phyloP scores from a whole-genome alignment of 306 rosid species.

The Alnus glutinosa region DNA sequence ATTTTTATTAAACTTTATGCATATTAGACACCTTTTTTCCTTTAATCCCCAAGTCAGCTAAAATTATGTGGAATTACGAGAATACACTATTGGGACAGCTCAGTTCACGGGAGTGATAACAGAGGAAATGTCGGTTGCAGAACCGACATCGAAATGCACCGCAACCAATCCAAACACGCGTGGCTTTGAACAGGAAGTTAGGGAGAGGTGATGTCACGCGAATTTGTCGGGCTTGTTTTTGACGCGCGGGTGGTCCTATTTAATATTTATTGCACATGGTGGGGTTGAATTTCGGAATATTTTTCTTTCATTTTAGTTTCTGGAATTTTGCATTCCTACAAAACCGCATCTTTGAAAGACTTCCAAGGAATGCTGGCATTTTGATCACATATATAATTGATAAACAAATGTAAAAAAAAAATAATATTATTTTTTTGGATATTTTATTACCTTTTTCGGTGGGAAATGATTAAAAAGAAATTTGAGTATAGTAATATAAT shows the following conservation, averaged over 20 bases:
- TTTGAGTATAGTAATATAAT: no score
- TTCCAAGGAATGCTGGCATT: no score
- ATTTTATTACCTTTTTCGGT: no score
- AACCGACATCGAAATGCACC: not conserved
- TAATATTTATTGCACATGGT: constrained; percentile 12
- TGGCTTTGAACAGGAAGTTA: not conserved
- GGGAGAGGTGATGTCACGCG: not conserved
- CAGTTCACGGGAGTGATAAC: not conserved
- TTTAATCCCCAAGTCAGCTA: no score
- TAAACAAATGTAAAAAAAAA: no score
- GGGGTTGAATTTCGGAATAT: not conserved
- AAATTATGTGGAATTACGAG: not conserved
- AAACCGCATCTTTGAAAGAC: not conserved
- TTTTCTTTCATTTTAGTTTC: not conserved
- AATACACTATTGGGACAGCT: not conserved
- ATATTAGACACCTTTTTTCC: no score
- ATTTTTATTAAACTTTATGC: no score
- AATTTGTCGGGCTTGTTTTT: constrained; percentile 17
- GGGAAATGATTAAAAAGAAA: no score
- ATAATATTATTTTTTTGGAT: no score
- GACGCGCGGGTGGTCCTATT: constrained; percentile 16
- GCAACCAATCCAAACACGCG: not conserved
- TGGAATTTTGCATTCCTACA: not conserved
- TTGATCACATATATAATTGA: no score
- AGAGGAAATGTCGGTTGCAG: not conserved